phyloP scores from a whole-genome alignment of 2,329 filamentous ascomycete species.

The Aspergillus sp. region DNA sequence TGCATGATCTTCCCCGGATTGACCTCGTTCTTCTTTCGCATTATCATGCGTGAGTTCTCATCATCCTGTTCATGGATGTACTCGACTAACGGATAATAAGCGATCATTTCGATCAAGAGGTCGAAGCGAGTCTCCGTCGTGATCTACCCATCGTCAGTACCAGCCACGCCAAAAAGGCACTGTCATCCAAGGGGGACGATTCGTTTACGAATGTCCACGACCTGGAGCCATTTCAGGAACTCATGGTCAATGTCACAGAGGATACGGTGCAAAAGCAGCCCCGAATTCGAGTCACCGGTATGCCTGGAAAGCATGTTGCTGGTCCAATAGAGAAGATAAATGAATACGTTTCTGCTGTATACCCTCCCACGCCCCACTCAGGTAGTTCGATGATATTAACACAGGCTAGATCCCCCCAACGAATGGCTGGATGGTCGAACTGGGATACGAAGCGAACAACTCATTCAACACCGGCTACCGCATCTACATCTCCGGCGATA shows the following conservation, averaged over 20 bases:
- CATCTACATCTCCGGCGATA: conserved; percentile 63
- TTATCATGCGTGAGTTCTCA: conserved; percentile 48
- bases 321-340: conserved; percentile 39
- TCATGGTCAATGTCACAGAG: conserved; percentile 39
- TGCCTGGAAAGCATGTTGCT: conserved; percentile 60
- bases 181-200: conserved; percentile 42
- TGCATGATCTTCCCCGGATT: conserved; percentile 53
- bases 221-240: conserved; percentile 51
- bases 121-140: conserved; percentile 46
- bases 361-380: conserved; percentile 9
- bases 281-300: conserved; percentile 52
- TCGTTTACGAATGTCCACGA: conserved; percentile 50
- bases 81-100: conserved; percentile 6
- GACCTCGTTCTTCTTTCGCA: conserved; percentile 57
- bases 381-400: background rate
- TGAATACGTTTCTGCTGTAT: conserved; percentile 41
- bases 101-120: conserved; percentile 51
- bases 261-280: conserved; percentile 23
- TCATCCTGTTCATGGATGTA: background rate
- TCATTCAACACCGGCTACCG: conserved; percentile 46
- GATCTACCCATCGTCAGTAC: conserved; percentile 59
- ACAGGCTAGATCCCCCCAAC: conserved; percentile 51
- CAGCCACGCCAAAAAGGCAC: conserved; percentile 51
- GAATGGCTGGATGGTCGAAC: conserved; percentile 61
- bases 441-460: conserved; percentile 41